Evolutionary conservation across 2,329 filamentous ascomycete species (phyloP).

Genomic region (Coniochaeta pulveracea): DNA sequence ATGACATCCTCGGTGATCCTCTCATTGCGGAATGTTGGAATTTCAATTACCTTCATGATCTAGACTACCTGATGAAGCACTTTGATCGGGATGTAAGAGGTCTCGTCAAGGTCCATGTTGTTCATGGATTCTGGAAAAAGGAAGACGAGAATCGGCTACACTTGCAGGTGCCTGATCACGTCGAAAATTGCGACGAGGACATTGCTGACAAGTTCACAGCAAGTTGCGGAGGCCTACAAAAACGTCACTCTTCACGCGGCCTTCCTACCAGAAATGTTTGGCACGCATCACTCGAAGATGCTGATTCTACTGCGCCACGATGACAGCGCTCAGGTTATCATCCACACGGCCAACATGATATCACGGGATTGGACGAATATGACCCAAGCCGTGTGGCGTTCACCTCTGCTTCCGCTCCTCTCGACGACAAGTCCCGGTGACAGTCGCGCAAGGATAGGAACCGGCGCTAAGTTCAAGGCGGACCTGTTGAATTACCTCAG

Average conservation of each 20-base stretch:
- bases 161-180: slow-evolving; percentile 52
- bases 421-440: too few relatives aligned
- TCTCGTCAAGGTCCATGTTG: slow-evolving; percentile 39
- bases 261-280: slow-evolving; percentile 73
- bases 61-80: slow-evolving; percentile 41
- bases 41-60: slow-evolving; percentile 57
- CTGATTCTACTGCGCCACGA: slow-evolving; percentile 72
- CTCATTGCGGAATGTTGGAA: slow-evolving; percentile 62
- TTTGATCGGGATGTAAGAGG: slow-evolving; percentile 39
- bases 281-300: slow-evolving; percentile 83
- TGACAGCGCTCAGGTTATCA: slow-evolving; percentile 64
- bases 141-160: slow-evolving; percentile 48
- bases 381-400: slow-evolving; percentile 75
- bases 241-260: slow-evolving; percentile 65
- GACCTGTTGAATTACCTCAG: slow-evolving; percentile 64
- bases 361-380: slow-evolving; percentile 76
- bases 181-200: too few relatives aligned
- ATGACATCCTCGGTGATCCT: slow-evolving; percentile 61
- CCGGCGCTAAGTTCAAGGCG: slow-evolving; percentile 60
- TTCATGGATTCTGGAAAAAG: slow-evolving; percentile 55
- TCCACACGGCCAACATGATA: slow-evolving; percentile 93
- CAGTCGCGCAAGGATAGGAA: slow-evolving; percentile 30
- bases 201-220: slow-evolving; percentile 36
- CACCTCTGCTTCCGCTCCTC: slow-evolving; percentile 52
- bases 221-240: slow-evolving; percentile 40